A percentile compares a stretch with the other conserved stretches of the same genome.
Evolutionary conservation across 1,284 basidiomycete genomes (phyloP).

Genomic region (Puccinia sorghi): DNA sequence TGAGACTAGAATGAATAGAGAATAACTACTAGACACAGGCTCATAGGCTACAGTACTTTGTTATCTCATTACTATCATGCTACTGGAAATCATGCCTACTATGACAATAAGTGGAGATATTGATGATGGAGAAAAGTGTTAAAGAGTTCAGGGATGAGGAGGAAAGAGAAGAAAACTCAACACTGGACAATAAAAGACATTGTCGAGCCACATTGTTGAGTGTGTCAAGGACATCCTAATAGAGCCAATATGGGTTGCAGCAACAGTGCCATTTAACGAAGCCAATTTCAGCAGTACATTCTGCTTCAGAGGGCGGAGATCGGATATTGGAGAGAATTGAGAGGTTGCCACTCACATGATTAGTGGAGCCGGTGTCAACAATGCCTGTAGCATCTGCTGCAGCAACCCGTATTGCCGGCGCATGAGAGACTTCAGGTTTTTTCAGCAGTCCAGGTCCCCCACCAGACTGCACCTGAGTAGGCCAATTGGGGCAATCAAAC

Average conservation of each 20-base stretch:
- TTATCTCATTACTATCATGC: no score
- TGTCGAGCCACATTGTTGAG: background rate
- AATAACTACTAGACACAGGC: no score
- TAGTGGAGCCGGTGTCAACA: constrained; percentile 17
- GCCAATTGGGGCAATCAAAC: background rate
- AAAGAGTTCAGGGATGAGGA: no score
- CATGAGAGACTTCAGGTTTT: background rate
- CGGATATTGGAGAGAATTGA: background rate
- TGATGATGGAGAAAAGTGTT: background rate
- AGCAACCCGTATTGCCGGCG: constrained; percentile 24
- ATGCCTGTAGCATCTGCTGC: background rate
- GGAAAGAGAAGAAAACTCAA: no score
- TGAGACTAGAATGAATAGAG: no score
- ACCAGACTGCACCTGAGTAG: background rate
- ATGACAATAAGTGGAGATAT: no score
- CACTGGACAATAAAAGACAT: background rate
- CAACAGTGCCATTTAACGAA: background rate
- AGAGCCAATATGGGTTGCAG: background rate
- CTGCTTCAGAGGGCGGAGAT: background rate
- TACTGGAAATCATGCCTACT: no score
- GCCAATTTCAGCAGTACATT: constrained; percentile 20
- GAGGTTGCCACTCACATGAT: constrained; percentile 6
- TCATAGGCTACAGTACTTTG: no score
- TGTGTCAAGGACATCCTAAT: background rate
- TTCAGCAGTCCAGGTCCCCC: background rate